These are phyloP conservation scores for Metarhizium sp. DNA, from an alignment of 2,329 filamentous ascomycete species.

Conservation along the genomic window DNA sequence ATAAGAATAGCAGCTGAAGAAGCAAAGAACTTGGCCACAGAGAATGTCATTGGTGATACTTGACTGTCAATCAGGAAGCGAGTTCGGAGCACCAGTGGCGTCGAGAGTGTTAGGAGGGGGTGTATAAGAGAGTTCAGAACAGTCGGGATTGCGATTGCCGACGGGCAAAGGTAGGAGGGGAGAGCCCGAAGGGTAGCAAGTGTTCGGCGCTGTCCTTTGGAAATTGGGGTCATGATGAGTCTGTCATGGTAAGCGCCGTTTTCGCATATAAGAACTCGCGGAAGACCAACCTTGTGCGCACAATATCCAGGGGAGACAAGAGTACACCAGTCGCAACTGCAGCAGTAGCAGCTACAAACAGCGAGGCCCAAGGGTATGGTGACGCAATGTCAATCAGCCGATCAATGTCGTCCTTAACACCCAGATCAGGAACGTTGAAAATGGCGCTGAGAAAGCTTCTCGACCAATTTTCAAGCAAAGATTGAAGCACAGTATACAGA, in stretches of 20 bases:
- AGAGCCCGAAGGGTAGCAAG: slow-evolving; percentile 68
- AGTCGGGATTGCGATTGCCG: slow-evolving; percentile 69
- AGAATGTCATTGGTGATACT: slow-evolving; percentile 72
- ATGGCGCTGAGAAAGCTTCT: slow-evolving; percentile 84
- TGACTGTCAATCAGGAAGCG: slow-evolving; percentile 76
- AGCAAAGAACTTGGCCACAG: slow-evolving; percentile 70
- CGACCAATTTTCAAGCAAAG: slow-evolving; percentile 85
- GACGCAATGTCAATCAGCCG: slow-evolving; percentile 64
- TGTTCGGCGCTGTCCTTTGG: slow-evolving; percentile 65
- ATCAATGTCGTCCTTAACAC: slow-evolving; percentile 66
- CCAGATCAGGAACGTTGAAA: slow-evolving; percentile 79
- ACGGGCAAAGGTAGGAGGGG: slow-evolving; percentile 65
- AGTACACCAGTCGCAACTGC: slow-evolving; percentile 67
- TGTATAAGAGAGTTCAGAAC: slow-evolving; percentile 79
- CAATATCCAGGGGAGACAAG: slow-evolving; percentile 79
- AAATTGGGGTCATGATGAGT: slow-evolving; percentile 76
- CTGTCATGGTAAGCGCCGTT: slow-evolving; percentile 30
- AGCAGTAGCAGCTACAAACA: slow-evolving; percentile 60
- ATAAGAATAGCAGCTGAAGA: slow-evolving; percentile 74
- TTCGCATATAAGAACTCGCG: background rate
- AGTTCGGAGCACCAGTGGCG: slow-evolving; percentile 78
- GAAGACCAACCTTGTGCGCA: slow-evolving; percentile 59
- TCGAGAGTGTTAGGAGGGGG: slow-evolving; percentile 70
- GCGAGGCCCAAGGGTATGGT: slow-evolving; percentile 70
- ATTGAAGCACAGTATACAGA: slow-evolving; percentile 77